These are phyloP conservation scores for Antitrichia curtipendula DNA, from an alignment of 225 moss, liverwort and hornwort species.

Conservation along the genomic window DNA sequence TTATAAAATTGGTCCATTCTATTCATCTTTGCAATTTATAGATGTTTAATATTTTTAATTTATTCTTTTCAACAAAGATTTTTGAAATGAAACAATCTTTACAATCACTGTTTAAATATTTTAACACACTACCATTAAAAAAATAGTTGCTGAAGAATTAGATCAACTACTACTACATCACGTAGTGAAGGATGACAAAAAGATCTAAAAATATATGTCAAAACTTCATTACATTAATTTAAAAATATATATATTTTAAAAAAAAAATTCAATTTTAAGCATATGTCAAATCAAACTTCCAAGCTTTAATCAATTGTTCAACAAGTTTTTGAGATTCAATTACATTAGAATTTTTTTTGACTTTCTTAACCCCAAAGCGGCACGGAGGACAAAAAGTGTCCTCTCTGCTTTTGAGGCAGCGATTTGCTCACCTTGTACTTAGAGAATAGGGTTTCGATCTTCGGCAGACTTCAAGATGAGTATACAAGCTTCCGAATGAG, in stretches of 20 bases:
- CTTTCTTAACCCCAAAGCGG: too few species aligned
- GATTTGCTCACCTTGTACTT: too few species aligned
- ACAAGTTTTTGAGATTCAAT: neutral
- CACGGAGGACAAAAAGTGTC: too few species aligned
- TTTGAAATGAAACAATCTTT: neutral
- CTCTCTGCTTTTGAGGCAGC: too few species aligned
- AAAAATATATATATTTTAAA: neutral
- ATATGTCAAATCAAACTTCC: neutral
- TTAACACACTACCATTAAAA: neutral
- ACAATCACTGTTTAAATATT: neutral
- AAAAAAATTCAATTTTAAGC: too few species aligned
- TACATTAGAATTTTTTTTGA: too few species aligned
- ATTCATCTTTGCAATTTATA: neutral
- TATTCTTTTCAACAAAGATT: neutral
- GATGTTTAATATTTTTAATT: neutral
- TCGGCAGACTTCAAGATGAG: too few species aligned
- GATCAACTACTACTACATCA: accelerated
- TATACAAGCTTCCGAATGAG: too few species aligned
- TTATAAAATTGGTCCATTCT: neutral
- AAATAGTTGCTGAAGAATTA: accelerated
- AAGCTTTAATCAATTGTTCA: neutral
- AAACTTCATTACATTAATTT: neutral
- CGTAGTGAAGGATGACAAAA: neutral
- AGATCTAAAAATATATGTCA: neutral
- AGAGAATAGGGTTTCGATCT: too few species aligned